phyloP scores from a whole-genome alignment of 768 basidiomycete genomes.

The Boletus tomentosulus region DNA sequence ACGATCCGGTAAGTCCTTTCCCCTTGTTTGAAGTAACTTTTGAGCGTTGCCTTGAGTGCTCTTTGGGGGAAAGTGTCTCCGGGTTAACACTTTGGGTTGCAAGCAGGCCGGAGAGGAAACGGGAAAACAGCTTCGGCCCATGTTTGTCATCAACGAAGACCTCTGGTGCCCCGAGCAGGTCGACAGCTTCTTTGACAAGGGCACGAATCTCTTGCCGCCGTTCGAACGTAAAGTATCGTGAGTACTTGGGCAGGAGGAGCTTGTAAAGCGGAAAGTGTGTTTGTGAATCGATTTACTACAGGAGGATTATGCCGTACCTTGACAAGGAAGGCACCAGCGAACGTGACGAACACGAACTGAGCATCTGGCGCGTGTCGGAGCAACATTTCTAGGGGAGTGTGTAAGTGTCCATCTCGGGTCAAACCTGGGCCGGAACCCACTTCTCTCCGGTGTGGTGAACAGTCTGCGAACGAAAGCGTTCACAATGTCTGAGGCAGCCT shows the following conservation, averaged over 20 bases:
- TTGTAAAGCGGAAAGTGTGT: constrained; percentile 21
- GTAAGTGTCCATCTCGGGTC: neutral
- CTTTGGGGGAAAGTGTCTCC: constrained; percentile 14
- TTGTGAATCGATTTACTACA: neutral
- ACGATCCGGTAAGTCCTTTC: constrained; percentile 6
- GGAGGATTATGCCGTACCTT: constrained; percentile 44
- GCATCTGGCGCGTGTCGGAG: constrained; percentile 76
- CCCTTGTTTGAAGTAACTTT: constrained; percentile 7
- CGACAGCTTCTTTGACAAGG: constrained; percentile 61
- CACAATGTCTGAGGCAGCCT: constrained; percentile 64
- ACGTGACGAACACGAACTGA: constrained; percentile 74
- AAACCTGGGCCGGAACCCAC: constrained; percentile 32
- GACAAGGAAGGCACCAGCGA: constrained; percentile 78
- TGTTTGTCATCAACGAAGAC: constrained; percentile 79
- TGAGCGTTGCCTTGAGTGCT: constrained; percentile 5
- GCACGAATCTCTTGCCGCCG: constrained; percentile 58
- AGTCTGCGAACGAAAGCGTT: constrained; percentile 56
- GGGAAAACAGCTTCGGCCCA: constrained; percentile 75
- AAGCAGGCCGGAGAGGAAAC: constrained; percentile 70
- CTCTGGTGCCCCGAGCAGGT: constrained; percentile 63
- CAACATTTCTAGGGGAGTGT: constrained; percentile 40
- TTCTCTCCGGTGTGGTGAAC: constrained; percentile 47
- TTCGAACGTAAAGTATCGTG: constrained; percentile 52
- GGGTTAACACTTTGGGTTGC: constrained; percentile 46
- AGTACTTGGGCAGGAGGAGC: constrained; percentile 78